A percentile compares a stretch with the other conserved stretches of the same genome.
These are phyloP conservation scores for Picochlorum sp. DNA, from an alignment of 139 green algal genomes.

Conservation along the genomic window DNA sequence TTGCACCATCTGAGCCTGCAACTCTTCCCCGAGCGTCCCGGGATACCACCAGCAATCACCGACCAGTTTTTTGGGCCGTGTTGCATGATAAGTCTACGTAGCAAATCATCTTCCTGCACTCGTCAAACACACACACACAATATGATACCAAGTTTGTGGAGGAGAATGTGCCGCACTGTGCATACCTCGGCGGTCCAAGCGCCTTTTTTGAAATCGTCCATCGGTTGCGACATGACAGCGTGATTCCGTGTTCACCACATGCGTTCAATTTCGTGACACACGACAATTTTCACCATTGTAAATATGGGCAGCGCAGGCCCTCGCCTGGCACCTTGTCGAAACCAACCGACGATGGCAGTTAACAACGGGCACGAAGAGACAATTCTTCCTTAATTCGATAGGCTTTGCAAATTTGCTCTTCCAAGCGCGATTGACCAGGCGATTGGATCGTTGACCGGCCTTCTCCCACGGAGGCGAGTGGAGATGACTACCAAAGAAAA, in stretches of 20 bases:
- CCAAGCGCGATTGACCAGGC: too few relatives aligned
- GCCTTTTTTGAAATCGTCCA: slow-evolving; percentile 56
- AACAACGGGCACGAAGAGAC: too few relatives aligned
- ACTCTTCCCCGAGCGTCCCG: slow-evolving; percentile 69
- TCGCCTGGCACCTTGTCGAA: too few relatives aligned
- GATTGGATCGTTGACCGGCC: too few relatives aligned
- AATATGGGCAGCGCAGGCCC: too few relatives aligned
- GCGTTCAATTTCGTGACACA: too few relatives aligned
- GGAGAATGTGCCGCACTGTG: not conserved
- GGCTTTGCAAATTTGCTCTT: too few relatives aligned
- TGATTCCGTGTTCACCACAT: not conserved
- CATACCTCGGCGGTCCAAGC: slow-evolving; percentile 64
- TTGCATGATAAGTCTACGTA: slow-evolving; percentile 46
- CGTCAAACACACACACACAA: not conserved
- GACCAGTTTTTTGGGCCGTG: slow-evolving; percentile 71
- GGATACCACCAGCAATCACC: slow-evolving; percentile 66
- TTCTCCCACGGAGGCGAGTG: too few relatives aligned
- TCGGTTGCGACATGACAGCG: not conserved
- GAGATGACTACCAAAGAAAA: too few relatives aligned
- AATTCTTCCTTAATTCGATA: too few relatives aligned
- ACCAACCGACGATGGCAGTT: too few relatives aligned
- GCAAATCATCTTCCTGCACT: slow-evolving; percentile 61
- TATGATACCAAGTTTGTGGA: not conserved
- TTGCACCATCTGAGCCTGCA: slow-evolving; percentile 81
- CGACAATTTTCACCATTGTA: too few relatives aligned